Base-by-base conservation (phyloP, 495 filamentous ascomycete genomes). In the Neurospora africana region DNA sequence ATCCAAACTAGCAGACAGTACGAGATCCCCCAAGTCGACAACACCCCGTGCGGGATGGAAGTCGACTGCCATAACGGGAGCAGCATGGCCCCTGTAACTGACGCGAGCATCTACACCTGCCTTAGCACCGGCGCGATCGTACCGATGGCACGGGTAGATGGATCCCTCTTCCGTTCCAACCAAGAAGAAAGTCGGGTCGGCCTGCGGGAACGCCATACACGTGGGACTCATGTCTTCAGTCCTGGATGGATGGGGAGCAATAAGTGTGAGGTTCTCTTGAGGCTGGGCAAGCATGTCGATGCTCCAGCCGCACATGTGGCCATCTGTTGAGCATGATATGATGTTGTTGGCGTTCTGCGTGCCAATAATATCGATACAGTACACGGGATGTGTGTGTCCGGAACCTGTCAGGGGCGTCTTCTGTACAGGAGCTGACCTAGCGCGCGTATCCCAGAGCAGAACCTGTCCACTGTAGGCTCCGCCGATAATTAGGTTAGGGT, bases 301-400 rank as follows among this genome's bases (percentile, higher is more conserved):
- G 21, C 91, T 92, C 96, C 96, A 99, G 65, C 92, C 91, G 81
- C 96, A 98, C 73, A 98, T 92, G 40, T 95, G 93, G 71, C 96
- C 96, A 77, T 99, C 96, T 0, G 96, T 99, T 4, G 94, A 97
- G 78, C 91, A 92, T 23, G 93, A 96, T 71, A 99, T 89, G 79
- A 99, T 97, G 78, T 98, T 98, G 81, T 97, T 95, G 68, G 96
- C 96, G 81, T 99, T 98, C 81, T 98, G 96, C 7, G 95, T 99
- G 73, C 95, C 95, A 47, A 98, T 92, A 36, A 98, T 94, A 61
- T 95, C 93, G 72, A 99, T 89, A 35, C 90, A 91, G 84, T 99
- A 99, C 71, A 99, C 91, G 0, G 95, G 95, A 77, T 99, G 95
- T 9, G 95, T 96, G 79, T 99, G 95, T 43, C 95, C 94, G 5